A percentile compares a stretch with the other conserved stretches of the same genome.
These are phyloP conservation scores for Acer yangbiense DNA, from an alignment of 345 rosid genomes.

Conservation along the genomic window DNA sequence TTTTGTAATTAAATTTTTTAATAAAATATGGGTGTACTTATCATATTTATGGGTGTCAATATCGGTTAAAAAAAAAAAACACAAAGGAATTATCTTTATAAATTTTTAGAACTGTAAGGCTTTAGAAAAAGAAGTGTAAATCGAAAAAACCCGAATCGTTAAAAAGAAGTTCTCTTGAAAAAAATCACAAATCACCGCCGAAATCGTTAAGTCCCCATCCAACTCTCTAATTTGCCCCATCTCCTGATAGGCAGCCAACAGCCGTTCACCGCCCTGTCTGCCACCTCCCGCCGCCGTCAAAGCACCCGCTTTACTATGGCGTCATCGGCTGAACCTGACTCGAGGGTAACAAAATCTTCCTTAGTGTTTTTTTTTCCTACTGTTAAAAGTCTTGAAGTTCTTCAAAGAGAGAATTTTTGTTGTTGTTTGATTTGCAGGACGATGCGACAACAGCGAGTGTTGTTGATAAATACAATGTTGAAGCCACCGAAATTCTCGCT, in stretches of 20 bases:
- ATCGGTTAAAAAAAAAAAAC: too few species aligned
- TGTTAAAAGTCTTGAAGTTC: too few species aligned
- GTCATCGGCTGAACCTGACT: neutral
- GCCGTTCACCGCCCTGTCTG: neutral
- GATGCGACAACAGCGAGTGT: slow-evolving; percentile 10
- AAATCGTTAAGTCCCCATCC: neutral
- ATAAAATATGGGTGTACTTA: too few species aligned
- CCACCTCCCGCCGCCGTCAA: neutral
- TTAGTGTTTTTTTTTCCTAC: neutral
- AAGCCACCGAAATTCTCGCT: slow-evolving; percentile 78
- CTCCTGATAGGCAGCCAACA: neutral
- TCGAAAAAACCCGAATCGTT: too few species aligned
- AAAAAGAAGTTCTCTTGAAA: too few species aligned
- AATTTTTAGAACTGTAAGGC: too few species aligned
- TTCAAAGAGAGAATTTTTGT: neutral
- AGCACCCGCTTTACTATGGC: neutral
- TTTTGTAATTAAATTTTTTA: too few species aligned
- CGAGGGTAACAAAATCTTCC: neutral
- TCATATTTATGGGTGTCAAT: too few species aligned
- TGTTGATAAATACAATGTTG: slow-evolving; percentile 77
- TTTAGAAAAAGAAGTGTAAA: too few species aligned
- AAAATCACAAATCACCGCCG: too few species aligned
- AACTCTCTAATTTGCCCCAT: neutral
- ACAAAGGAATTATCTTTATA: too few species aligned
- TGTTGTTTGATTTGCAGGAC: slow-evolving; percentile 29